Evolutionary conservation across 192 early-diverging fungal species (phyloP).

Genomic region (Podila epicladia): DNA sequence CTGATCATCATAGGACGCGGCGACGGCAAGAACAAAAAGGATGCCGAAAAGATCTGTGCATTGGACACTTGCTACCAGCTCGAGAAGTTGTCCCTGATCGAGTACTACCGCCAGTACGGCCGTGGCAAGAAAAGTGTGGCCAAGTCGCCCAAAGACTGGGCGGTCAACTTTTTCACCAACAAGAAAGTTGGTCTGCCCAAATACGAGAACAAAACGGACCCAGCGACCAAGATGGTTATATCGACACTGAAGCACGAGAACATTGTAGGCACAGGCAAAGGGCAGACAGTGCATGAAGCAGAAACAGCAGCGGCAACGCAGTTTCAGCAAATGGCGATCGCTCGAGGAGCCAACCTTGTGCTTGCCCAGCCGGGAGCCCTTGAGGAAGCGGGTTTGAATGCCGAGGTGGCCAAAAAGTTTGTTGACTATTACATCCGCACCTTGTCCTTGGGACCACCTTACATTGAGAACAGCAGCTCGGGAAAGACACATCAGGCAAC

Average conservation of each 20-base stretch:
- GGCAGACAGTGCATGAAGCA: conserved; percentile 40
- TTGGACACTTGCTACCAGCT: conserved; percentile 50
- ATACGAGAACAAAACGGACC: conserved; percentile 34
- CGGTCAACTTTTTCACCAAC: conserved; percentile 48
- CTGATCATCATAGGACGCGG: conserved; percentile 38
- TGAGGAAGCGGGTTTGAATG: conserved; percentile 33
- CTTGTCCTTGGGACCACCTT: conserved; percentile 42
- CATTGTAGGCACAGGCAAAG: conserved; percentile 51
- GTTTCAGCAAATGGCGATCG: conserved; percentile 53
- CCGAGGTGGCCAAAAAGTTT: conserved; percentile 53
- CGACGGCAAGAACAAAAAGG: conserved; percentile 55
- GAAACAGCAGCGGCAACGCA: conserved; percentile 44
- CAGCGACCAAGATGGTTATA: conserved; percentile 13
- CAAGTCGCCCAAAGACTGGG: conserved; percentile 50
- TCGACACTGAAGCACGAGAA: conserved; percentile 39
- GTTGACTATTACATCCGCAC: conserved; percentile 50
- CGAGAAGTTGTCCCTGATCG: conserved; percentile 43
- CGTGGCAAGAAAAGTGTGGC: conserved; percentile 40
- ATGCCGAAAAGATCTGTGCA: conserved; percentile 52
- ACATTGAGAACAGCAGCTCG: conserved; percentile 42
- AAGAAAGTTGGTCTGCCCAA: conserved; percentile 42
- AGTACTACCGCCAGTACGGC: conserved; percentile 51
- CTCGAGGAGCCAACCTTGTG: conserved; percentile 31
- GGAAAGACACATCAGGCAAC: conserved; percentile 43
- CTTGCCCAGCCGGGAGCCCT: conserved; percentile 32